phyloP scores from a whole-genome alignment of 768 basidiomycete species.

The Lactifluus volemus region DNA sequence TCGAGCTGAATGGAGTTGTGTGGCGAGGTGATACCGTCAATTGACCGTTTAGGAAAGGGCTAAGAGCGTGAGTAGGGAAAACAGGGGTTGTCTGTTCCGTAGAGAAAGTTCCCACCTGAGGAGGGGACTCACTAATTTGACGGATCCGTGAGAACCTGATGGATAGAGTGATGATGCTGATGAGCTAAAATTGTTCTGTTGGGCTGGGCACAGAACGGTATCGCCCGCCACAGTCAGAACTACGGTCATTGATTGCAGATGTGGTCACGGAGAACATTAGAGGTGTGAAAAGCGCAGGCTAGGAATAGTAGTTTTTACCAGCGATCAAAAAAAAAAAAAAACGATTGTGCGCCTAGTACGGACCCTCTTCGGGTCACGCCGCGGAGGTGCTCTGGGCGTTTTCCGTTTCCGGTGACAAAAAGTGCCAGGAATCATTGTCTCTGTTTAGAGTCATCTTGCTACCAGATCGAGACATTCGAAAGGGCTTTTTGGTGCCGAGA shows the following conservation, averaged over 20 bases:
- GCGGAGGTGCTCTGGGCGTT: slow-evolving; percentile 8
- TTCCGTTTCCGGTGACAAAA: background rate
- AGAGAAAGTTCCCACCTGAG: slow-evolving; percentile 7
- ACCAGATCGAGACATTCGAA: slow-evolving; percentile 7
- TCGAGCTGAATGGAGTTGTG: slow-evolving; percentile 3
- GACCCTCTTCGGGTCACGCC: slow-evolving; percentile 6
- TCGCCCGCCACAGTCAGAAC: background rate
- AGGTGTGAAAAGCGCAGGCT: slow-evolving; percentile 8
- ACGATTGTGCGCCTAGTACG: background rate
- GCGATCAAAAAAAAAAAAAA: slow-evolving; percentile 4
- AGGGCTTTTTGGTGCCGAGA: background rate
- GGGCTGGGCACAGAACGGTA: background rate
- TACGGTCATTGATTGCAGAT: background rate
- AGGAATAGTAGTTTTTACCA: slow-evolving; percentile 7
- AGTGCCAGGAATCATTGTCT: background rate
- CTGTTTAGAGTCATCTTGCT: background rate
- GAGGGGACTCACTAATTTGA: slow-evolving; percentile 5
- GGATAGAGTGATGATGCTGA: background rate
- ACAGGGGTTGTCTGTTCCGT: slow-evolving; percentile 5
- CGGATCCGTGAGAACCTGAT: background rate
- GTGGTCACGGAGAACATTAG: background rate
- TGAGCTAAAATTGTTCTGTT: background rate
- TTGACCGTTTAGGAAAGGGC: slow-evolving; percentile 1
- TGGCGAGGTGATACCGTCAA: slow-evolving; percentile 6
- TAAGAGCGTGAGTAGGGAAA: background rate